Conservation (phyloP, 1,284 basidiomycete genomes). For the Boletus nobilissimus region DNA sequence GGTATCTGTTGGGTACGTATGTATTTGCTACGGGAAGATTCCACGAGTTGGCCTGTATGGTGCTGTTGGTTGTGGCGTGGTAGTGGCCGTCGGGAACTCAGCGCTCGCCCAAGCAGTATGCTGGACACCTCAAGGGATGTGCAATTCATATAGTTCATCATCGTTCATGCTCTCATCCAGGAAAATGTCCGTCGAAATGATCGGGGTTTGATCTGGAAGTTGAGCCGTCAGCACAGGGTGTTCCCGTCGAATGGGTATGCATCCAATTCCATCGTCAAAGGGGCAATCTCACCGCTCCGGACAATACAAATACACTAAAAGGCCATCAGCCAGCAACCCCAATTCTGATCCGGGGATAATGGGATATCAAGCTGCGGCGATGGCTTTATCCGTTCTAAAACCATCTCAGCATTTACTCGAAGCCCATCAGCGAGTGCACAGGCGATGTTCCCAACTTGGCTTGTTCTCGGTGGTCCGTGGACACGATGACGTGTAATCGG, state of each 20-base stretch:
- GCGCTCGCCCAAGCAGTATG: no score
- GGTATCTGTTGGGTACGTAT: neutral
- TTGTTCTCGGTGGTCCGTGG: no score
- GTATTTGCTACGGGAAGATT: neutral
- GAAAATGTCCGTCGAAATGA: neutral
- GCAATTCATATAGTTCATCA: no score
- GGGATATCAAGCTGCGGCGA: slow-evolving; percentile 25
- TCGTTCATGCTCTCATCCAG: no score
- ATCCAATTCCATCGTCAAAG: neutral
- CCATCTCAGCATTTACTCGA: no score
- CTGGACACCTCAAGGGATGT: no score
- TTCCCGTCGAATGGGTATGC: neutral
- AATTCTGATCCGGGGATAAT: neutral
- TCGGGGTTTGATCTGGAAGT: neutral
- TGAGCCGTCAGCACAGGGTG: slow-evolving; percentile 10
- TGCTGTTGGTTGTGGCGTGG: no score
- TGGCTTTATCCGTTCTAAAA: slow-evolving; percentile 17
- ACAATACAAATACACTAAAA: slow-evolving; percentile 30
- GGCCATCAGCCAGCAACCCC: neutral
- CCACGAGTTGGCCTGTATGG: neutral
- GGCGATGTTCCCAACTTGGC: no score
- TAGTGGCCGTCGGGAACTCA: no score
- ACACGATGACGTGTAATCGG: no score
- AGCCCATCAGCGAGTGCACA: no score
- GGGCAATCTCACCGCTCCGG: slow-evolving; percentile 34